These are phyloP conservation scores for Cytospora mali DNA, from an alignment of 2,329 filamentous ascomycete species.

Conservation along the genomic window DNA sequence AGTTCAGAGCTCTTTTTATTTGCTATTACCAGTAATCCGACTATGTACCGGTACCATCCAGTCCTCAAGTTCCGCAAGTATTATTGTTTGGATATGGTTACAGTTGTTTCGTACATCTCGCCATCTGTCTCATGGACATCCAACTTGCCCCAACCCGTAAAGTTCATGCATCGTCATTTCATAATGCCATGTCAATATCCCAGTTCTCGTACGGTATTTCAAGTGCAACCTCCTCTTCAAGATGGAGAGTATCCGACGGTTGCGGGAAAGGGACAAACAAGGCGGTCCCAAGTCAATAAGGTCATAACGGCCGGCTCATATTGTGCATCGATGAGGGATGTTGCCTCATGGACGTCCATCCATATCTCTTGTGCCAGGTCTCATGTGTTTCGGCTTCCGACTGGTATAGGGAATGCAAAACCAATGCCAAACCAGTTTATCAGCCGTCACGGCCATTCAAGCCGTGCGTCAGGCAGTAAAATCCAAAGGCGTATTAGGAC, in stretches of 20 bases:
- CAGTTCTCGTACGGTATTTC: background rate
- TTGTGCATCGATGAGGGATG: too few relatives aligned
- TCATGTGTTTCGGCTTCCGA: background rate
- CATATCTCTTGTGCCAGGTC: background rate
- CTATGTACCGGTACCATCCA: background rate
- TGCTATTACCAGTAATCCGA: background rate
- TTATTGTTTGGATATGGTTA: background rate
- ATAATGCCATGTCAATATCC: background rate
- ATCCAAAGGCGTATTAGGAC: background rate
- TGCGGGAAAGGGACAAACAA: too few relatives aligned
- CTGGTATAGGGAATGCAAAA: background rate
- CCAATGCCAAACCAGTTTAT: background rate
- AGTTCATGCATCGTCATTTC: background rate
- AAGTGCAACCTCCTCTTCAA: background rate
- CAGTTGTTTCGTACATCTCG: background rate
- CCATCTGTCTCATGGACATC: background rate
- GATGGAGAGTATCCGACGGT: too few relatives aligned
- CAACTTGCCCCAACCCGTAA: too few relatives aligned
- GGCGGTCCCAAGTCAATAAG: background rate
- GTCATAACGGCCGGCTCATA: background rate
- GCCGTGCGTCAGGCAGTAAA: background rate
- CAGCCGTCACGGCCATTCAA: background rate
- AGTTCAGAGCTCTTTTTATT: background rate
- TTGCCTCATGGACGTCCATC: background rate
- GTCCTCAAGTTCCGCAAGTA: background rate